phyloP scores from a whole-genome alignment of 768 basidiomycete genomes.

The Hygrocybe punicea region DNA sequence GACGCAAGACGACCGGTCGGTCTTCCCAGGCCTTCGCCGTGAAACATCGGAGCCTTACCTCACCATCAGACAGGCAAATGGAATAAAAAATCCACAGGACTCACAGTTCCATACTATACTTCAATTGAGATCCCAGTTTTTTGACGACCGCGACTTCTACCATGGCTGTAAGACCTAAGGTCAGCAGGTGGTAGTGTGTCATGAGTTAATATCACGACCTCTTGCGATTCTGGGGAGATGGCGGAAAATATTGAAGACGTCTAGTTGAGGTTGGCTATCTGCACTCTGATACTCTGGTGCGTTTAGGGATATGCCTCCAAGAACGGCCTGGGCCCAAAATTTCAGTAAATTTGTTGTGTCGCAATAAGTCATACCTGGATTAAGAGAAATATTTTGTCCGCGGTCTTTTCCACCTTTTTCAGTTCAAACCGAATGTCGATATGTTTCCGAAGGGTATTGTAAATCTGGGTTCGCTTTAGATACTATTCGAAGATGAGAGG shows the following conservation, averaged over 20 bases:
- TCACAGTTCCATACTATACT: constrained; percentile 73
- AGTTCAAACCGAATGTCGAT: constrained; percentile 77
- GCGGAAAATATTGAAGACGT: constrained; percentile 68
- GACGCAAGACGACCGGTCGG: constrained; percentile 75
- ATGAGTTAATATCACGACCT: constrained; percentile 37
- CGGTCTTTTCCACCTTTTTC: constrained; percentile 63
- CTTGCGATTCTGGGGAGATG: constrained; percentile 71
- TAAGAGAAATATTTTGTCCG: constrained; percentile 77
- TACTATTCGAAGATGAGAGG: not conserved
- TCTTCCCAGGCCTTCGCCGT: constrained; percentile 92
- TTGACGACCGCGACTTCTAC: constrained; percentile 72
- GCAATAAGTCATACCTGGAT: constrained; percentile 55
- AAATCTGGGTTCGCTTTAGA: constrained; percentile 33
- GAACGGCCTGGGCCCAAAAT: constrained; percentile 51
- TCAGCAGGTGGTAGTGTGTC: not conserved
- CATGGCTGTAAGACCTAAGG: constrained; percentile 47
- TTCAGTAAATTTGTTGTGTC: constrained; percentile 1
- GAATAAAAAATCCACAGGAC: constrained; percentile 21
- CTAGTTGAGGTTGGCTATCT: constrained; percentile 71
- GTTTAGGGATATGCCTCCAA: constrained; percentile 68
- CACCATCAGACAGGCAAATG: not conserved
- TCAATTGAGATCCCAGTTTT: constrained; percentile 62
- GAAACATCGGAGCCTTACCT: constrained; percentile 64
- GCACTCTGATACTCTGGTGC: constrained; percentile 63
- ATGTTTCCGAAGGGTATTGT: constrained; percentile 66